Evolutionary conservation across 768 basidiomycete genomes (phyloP).

Genomic region (Lactifluus rugatus): DNA sequence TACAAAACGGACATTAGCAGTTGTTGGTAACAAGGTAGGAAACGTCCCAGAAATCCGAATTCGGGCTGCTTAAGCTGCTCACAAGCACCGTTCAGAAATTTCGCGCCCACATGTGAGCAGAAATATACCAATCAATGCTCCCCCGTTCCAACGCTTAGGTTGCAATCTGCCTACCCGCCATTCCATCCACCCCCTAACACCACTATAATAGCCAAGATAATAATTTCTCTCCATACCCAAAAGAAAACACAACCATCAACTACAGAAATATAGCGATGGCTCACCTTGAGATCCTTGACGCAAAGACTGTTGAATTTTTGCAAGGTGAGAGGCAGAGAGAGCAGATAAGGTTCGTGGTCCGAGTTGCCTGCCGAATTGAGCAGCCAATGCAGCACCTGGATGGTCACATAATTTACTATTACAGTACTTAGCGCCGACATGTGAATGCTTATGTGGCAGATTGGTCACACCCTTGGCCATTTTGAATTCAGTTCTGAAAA

Average conservation of each 20-base stretch:
- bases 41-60: background rate
- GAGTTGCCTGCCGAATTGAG: conserved; percentile 1
- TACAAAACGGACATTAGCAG: background rate
- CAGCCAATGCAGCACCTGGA: background rate
- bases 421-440: too few species aligned
- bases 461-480: too few species aligned
- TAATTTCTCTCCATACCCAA: background rate
- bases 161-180: background rate
- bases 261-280: background rate
- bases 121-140: background rate
- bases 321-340: background rate
- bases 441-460: too few species aligned
- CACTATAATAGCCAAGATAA: background rate
- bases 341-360: conserved; percentile 7
- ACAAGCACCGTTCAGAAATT: background rate
- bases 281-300: background rate
- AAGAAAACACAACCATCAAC: background rate
- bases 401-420: too few species aligned
- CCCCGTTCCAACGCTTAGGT: too few species aligned
- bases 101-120: background rate
- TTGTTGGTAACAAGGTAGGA: background rate
- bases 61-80: background rate
- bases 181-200: conserved; percentile 6
- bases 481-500: too few species aligned
- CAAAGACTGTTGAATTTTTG: background rate